A percentile compares a stretch with the other conserved stretches of the same genome.
Conservation (phyloP, 2,329 filamentous ascomycete genomes). For the Periglandula ipomoeae region DNA sequence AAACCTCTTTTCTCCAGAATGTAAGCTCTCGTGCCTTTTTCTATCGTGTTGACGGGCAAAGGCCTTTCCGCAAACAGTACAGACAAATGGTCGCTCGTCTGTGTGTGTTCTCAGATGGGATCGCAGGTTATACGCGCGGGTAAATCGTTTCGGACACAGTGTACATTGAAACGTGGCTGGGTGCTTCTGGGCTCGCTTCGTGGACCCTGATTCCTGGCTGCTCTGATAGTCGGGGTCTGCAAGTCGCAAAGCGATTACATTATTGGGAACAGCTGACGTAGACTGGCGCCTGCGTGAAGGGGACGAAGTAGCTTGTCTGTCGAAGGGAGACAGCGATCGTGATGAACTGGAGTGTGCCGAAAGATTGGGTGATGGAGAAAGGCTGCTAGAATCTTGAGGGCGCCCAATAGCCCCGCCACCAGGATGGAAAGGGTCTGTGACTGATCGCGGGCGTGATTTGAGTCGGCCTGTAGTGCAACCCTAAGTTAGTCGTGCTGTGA, state of each 20-base stretch:
- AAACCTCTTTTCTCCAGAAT: slow-evolving; percentile 98
- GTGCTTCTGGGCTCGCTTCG: slow-evolving; percentile 91
- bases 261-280: slow-evolving; percentile 53
- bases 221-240: slow-evolving; percentile 80
- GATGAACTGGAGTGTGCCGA: slow-evolving; percentile 37
- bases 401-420: slow-evolving; percentile 32
- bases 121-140: slow-evolving; percentile 88
- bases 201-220: slow-evolving; percentile 47
- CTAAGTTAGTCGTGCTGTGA: background rate
- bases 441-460: slow-evolving; percentile 41
- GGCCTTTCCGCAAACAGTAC: slow-evolving; percentile 91
- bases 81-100: slow-evolving; percentile 94
- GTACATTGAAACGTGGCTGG: slow-evolving; percentile 94
- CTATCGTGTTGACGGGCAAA: slow-evolving; percentile 96
- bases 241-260: slow-evolving; percentile 73
- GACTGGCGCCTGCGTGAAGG: slow-evolving; percentile 44
- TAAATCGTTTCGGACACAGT: slow-evolving; percentile 91
- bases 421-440: slow-evolving; percentile 51
- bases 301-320: slow-evolving; percentile 35
- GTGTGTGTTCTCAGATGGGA: slow-evolving; percentile 95
- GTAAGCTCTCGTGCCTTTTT: slow-evolving; percentile 91
- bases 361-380: slow-evolving; percentile 43
- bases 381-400: slow-evolving; percentile 28
- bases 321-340: slow-evolving; percentile 50
- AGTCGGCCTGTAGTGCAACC: slow-evolving; percentile 30